These are phyloP conservation scores for Myxozyma sirexii DNA, from an alignment of 805 yeast species.

Conservation along the genomic window DNA sequence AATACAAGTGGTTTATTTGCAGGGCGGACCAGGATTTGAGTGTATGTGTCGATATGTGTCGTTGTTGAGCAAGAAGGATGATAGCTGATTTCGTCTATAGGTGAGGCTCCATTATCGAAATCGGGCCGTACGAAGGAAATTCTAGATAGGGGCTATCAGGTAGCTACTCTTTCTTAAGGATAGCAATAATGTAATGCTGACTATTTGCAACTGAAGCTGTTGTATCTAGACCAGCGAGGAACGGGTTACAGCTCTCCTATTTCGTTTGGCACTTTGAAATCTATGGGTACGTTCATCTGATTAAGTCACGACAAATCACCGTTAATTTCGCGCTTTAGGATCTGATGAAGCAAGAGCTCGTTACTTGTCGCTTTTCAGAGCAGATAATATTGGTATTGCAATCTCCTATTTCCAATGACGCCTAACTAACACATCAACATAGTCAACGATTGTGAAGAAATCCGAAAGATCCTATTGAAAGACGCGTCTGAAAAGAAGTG, in stretches of 20 bases:
- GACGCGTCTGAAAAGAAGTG: slow-evolving; percentile 45
- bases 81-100: neutral
- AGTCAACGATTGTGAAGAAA: slow-evolving; percentile 51
- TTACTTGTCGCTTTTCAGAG: slow-evolving; percentile 52
- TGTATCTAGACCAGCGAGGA: slow-evolving; percentile 62
- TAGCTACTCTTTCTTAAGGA: neutral
- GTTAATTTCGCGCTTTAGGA: slow-evolving; percentile 7
- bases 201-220: slow-evolving; percentile 37
- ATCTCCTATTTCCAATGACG: neutral
- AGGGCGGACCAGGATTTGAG: slow-evolving; percentile 35
- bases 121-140: slow-evolving; percentile 47
- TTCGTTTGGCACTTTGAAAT: slow-evolving; percentile 40
- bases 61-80: neutral
- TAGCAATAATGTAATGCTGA: neutral
- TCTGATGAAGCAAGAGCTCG: slow-evolving; percentile 44
- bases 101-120: slow-evolving; percentile 45
- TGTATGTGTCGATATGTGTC: slow-evolving; percentile 7
- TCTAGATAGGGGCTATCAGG: slow-evolving; percentile 44
- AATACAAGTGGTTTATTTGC: slow-evolving; percentile 28
- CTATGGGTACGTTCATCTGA: slow-evolving; percentile 21
- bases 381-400: slow-evolving; percentile 44
- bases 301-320: too few species aligned
- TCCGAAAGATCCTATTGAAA: slow-evolving; percentile 46
- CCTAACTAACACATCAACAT: neutral
- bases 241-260: slow-evolving; percentile 58